Evolutionary conservation across 331 rosid species (phyloP), one percentile per base, ranked within the genome.

Genomic region (Rhamnella rubrinervis): DNA sequence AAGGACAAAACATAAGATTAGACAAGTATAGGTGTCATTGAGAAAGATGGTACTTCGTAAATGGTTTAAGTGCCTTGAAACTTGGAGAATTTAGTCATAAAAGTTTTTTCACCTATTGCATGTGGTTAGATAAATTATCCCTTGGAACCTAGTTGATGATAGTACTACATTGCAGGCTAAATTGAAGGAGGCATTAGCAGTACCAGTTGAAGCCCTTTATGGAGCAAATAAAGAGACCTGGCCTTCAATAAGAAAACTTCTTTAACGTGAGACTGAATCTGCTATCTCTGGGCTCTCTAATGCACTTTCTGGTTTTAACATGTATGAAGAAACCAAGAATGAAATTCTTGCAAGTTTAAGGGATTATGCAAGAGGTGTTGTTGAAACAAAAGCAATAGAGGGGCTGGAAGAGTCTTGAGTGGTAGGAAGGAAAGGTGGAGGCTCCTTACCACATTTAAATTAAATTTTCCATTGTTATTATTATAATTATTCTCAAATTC

Each of bases 381-480:
- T 91, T 52, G 99, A 95, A 81, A 85, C 87, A 61, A 91, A 89
- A 88, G 84, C 99, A 53, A 91, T 71, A 81, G 99, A 95, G 99
- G 91, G 85, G 97, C 97, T 58, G 99, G 90, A 80, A 89, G 97
- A 81, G 93, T 88, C 63, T 80, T 95, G 80, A 89, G 75, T 70
- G 92, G 86, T 47, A 95, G 91, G 99, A 95, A 95, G 87, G 99
- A 95, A 68, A 86, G 97, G 99, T 91, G 67, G 68, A 75, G 73
- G 81, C 67, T 65, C 63, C 64, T 52, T 66, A 51, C 61, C 41
- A 49, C 71, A 41, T 63, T 63, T 46, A 28, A 61, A 61, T 65
- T 67, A 5, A 53, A 53, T n/a, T 53, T 53, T 53, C 7, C 23
- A n/a, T 16, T 17, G 6, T 52, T 69, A 55, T 38, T 20, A 17